Evolutionary conservation across 208 protist genomes (phyloP).

Genomic region (Trypanosoma mega): DNA sequence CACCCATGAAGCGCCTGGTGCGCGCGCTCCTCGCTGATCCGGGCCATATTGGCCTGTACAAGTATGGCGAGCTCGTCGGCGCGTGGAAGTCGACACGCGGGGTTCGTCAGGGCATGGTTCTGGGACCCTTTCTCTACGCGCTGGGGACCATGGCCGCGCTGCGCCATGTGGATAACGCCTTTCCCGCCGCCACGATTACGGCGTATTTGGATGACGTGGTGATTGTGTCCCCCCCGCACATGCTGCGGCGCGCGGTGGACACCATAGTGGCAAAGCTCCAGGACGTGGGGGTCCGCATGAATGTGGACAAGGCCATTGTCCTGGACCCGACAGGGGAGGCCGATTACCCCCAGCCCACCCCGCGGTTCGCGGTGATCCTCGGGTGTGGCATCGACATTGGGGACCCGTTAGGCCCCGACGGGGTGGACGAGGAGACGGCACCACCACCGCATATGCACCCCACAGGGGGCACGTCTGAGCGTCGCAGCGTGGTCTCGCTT

Average conservation of each 20-base stretch:
- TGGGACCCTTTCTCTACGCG: constrained; percentile 34
- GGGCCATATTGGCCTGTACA: constrained; percentile 22
- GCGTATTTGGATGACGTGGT: constrained; percentile 41
- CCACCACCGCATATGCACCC: too few species aligned
- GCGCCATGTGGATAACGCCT: not conserved
- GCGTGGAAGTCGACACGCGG: constrained; percentile 24
- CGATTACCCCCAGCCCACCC: not conserved
- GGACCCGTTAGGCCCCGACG: too few species aligned
- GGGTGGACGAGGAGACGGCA: too few species aligned
- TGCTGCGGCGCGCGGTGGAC: constrained; percentile 8
- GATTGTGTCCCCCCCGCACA: constrained; percentile 7
- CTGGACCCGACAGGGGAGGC: not conserved
- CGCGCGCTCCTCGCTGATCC: constrained; percentile 18
- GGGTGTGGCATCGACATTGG: constrained; percentile 22
- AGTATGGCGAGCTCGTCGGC: constrained; percentile 7
- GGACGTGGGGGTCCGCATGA: constrained; percentile 26
- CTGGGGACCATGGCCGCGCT: constrained; percentile 12
- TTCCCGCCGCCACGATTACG: constrained; percentile 9
- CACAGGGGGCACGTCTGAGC: too few species aligned
- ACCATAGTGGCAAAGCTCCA: constrained; percentile 13
- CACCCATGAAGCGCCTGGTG: constrained; percentile 15
- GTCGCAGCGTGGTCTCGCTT: too few species aligned
- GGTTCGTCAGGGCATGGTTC: constrained; percentile 38
- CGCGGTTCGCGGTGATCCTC: constrained; percentile 12
- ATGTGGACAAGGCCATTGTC: constrained; percentile 26